Evolutionary conservation across 1,284 basidiomycete genomes (phyloP), one percentile per base, ranked within the genome.

Genomic region (Sporisorium exsertum): DNA sequence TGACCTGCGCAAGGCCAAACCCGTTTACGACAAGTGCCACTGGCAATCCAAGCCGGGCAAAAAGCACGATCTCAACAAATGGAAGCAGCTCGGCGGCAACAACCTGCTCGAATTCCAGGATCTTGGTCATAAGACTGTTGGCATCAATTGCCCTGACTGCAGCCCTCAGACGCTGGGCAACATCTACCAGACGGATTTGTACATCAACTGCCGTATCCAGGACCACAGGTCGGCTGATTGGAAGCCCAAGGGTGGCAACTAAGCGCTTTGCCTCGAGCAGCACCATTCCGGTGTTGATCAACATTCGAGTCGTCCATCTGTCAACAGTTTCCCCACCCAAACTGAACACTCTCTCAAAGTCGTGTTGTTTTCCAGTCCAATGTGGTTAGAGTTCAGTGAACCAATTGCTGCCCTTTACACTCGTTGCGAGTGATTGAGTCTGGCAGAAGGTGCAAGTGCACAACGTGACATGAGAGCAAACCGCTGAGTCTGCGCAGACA

Each of bases 61-160:
- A 10, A 51, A 50, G 32, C 1, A 52, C 4, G 18, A 20, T 18
- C 60, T 64, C 24, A 22, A 1, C 2, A 5, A 52, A 32, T 5
- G 29, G 29, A 32, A 32, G 29, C 29, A 32, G 29, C 29, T 10
- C 29, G 10, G 29, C 29, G 10, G 29, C 29, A 29, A 24, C 32
- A 2, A 26, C 1, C 9, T 33, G 1, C 53, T 63, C 16, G 53
- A 67, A 26, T 72, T 72, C 52, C 50, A 67, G 47, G 26, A 47
- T 27, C n/a, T 72, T 5, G 33, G 53, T 43, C 18, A 3, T 16
- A 46, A 64, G 37, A 42, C 27, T 12, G 45, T 72, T 8, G 51
- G 47, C 12, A 53, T 50, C 46, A 72, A 67, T 53, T 67, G 70
- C 51, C 57, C 63, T 57, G 26, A 67, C 20, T 72, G 70, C 61